Conservation (phyloP, 257 asterid genomes). For the Solanum sparsipilum region DNA sequence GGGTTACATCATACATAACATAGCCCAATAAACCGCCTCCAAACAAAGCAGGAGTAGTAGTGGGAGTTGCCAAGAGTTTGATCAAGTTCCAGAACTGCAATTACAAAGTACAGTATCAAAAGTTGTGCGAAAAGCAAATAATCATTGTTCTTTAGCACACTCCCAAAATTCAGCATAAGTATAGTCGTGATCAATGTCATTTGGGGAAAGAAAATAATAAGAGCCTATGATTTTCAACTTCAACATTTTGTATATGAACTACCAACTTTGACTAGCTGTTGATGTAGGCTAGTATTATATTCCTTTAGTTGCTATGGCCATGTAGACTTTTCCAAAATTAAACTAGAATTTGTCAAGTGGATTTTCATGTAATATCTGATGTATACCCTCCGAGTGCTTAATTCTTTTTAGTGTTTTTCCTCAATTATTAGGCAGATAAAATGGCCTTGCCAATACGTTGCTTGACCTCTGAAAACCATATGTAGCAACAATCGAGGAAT, state of each 20-base stretch:
- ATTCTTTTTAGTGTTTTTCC: neutral
- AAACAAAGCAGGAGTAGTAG: conserved; percentile 37
- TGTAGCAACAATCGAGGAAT: neutral
- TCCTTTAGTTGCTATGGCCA: neutral
- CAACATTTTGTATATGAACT: neutral
- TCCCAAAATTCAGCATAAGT: neutral
- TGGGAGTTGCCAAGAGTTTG: conserved; percentile 33
- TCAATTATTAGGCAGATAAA: neutral
- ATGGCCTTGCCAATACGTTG: neutral
- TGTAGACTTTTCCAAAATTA: neutral
- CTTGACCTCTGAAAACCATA: neutral
- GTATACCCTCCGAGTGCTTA: neutral
- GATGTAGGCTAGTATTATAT: neutral
- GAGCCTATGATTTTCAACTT: neutral
- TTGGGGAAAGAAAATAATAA: neutral
- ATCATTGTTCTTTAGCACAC: neutral
- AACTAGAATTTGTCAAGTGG: neutral
- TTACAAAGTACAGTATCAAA: neutral
- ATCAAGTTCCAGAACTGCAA: conserved; percentile 48
- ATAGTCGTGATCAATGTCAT: neutral
- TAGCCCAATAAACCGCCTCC: conserved; percentile 76
- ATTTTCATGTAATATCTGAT: neutral
- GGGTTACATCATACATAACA: conserved; percentile 68
- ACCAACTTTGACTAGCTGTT: neutral
- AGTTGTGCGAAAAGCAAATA: neutral